Conservation (phyloP, 768 basidiomycete genomes). For the Lactifluus piperatus region DNA sequence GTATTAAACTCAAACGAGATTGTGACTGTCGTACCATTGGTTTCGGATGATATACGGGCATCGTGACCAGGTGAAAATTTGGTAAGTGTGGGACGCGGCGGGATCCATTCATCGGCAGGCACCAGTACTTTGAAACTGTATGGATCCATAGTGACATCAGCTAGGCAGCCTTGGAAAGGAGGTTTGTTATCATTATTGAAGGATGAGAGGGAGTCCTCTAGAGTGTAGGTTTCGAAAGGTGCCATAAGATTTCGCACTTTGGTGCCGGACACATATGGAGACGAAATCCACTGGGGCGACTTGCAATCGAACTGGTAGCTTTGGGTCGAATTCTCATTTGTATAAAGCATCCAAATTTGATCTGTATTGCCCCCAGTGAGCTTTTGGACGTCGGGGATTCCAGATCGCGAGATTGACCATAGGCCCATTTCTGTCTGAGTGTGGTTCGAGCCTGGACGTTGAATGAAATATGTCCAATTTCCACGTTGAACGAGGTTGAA, state of each 20-base stretch:
- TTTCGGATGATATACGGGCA: constrained; percentile 47
- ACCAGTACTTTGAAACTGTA: constrained; percentile 82
- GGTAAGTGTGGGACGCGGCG: constrained; percentile 65
- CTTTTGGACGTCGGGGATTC: constrained; percentile 48
- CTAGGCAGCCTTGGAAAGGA: constrained; percentile 72
- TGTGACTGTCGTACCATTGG: constrained; percentile 43
- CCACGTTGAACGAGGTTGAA: constrained; percentile 76
- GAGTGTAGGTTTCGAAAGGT: constrained; percentile 73
- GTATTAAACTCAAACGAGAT: constrained; percentile 75
- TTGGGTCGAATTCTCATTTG: constrained; percentile 72
- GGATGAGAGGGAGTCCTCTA: constrained; percentile 55
- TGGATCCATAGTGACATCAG: constrained; percentile 52
- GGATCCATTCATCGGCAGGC: constrained; percentile 54
- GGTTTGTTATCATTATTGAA: constrained; percentile 49
- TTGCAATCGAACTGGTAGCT: constrained; percentile 59
- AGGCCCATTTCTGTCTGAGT: constrained; percentile 82
- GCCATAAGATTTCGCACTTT: constrained; percentile 66
- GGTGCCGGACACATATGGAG: constrained; percentile 59
- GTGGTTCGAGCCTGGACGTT: constrained; percentile 77
- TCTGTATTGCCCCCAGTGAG: constrained; percentile 52
- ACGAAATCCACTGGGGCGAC: constrained; percentile 58
- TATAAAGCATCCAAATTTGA: constrained; percentile 77
- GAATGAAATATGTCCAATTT: constrained; percentile 74
- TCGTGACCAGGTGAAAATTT: constrained; percentile 85
- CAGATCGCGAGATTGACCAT: constrained; percentile 71